Evolutionary conservation across 2,329 filamentous ascomycete genomes (phyloP), one percentile per base, ranked within the genome.

Genomic region (Alternaria novae-zelandiae): DNA sequence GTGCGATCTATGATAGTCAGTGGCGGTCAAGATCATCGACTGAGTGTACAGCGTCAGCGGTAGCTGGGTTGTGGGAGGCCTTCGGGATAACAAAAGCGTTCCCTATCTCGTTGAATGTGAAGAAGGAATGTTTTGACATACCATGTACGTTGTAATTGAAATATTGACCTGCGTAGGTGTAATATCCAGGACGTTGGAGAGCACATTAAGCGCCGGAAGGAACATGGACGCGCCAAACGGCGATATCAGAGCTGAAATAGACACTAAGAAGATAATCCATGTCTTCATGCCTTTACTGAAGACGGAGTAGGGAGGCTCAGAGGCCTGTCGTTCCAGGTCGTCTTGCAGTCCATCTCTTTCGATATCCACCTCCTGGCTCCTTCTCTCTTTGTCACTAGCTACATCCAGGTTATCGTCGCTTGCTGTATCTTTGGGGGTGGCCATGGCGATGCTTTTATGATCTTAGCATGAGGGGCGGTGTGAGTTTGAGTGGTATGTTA

Each of bases 91-190:
- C 46, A 20, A 13, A 30, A 50, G 28, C 46, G 30, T 25, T 30
- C 28, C 30, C 49, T 20, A 6, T 30, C 13, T 36, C n/a, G 21
- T 8, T 15, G 21, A 3, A n/a, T 17, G 6, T 46, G 9, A 7
- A 46, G 12, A 25, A 7, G 15, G 32, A 3, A 12, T 11, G 6
- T 15, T 17, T n/a, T 20, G 8, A 64, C 67, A 36, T 59, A 78
- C 75, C 75, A 86, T 76, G 62, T 86, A 87, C 2, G 81, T 83
- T 1, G 84, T 86, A 8, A 87, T 75, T 0, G 85, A 86, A 46
- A 87, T 72, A 63, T 86, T 86, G 56, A 85, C 81, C 59, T 80
- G 76, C 1, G 81, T 78, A 6, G 74, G 75, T 2, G 83, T 80
- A 2, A 85, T 82, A 21, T 81, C 54, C 20, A 85, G 70, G 8